Conservation (phyloP, 768 basidiomycete genomes). For the Naematelia aurantialba region DNA sequence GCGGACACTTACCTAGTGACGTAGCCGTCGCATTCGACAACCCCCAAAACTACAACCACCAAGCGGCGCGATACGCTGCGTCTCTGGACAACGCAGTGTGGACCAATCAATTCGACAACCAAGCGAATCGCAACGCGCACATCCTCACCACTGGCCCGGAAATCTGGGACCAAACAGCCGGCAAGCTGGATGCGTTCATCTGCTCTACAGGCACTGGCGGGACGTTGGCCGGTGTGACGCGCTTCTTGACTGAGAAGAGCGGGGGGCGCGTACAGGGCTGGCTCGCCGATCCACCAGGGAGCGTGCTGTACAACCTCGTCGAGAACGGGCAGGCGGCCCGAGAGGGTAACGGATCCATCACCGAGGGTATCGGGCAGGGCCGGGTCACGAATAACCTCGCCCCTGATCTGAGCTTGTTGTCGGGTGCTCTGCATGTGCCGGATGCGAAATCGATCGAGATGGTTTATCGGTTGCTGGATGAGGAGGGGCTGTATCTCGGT, state of each 20-base stretch:
- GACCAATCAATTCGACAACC: constrained; percentile 98
- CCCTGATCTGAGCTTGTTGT: constrained; percentile 70
- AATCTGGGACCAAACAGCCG: constrained; percentile 81
- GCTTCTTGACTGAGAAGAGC: constrained; percentile 77
- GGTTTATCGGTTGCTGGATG: constrained; percentile 86
- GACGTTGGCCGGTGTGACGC: constrained; percentile 83
- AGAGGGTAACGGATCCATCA: constrained; percentile 49
- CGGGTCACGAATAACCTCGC: constrained; percentile 86
- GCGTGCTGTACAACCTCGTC: constrained; percentile 79
- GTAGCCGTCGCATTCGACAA: constrained; percentile 86
- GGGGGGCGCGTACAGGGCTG: constrained; percentile 75
- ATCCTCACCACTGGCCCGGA: constrained; percentile 91
- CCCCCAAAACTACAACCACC: constrained; percentile 92
- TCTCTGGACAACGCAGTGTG: constrained; percentile 75
- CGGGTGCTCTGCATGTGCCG: constrained; percentile 78
- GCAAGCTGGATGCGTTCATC: constrained; percentile 76
- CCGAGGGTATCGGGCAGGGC: constrained; percentile 78
- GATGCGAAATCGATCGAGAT: constrained; percentile 87
- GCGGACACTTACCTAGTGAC: not conserved
- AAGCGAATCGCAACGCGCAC: constrained; percentile 82
- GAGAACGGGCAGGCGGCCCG: constrained; percentile 60
- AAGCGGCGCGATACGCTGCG: constrained; percentile 82
- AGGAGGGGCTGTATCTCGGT: constrained; percentile 90
- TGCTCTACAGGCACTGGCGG: constrained; percentile 96
- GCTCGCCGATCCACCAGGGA: constrained; percentile 96